Percentiles rank a stretch among this genome's conserved stretches.
phyloP scores from a whole-genome alignment of 2,329 filamentous ascomycete genomes.

The Alternaria sp. region DNA sequence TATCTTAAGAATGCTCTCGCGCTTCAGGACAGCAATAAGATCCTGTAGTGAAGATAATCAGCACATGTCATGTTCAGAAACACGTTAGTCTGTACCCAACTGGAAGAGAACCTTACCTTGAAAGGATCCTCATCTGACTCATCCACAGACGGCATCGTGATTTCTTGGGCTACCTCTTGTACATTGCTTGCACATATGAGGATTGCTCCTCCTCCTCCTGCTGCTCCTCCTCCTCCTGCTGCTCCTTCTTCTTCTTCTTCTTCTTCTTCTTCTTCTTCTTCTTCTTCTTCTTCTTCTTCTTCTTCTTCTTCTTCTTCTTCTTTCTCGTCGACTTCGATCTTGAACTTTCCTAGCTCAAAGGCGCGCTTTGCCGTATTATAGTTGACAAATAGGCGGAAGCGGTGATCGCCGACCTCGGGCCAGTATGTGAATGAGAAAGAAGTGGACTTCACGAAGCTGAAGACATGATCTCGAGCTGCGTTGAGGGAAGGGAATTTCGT shows the following conservation, averaged over 20 bases:
- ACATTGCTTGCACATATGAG: background rate
- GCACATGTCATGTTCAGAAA: background rate
- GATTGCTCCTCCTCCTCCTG: no score
- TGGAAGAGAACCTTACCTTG: constrained; percentile 8
- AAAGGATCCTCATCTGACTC: constrained; percentile 14
- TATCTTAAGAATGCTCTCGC: constrained; percentile 12
- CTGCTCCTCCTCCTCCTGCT: no score
- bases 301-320: no score
- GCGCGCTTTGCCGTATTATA: constrained; percentile 3
- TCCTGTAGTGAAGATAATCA: background rate
- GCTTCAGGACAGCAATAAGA: constrained; percentile 15
- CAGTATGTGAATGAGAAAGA: constrained; percentile 1
- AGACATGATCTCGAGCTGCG: background rate
- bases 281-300: no score
- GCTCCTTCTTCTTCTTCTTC: no score
- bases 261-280: no score
- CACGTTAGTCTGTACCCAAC: background rate
- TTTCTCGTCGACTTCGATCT: background rate
- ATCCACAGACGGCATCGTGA: background rate
- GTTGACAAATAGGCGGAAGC: background rate
- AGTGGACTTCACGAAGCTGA: background rate
- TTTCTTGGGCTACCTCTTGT: background rate
- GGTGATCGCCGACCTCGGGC: background rate
- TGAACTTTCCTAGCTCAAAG: background rate
- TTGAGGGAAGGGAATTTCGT: background rate